Conservation (phyloP, 306 rosid species). For the Vigna reflexopilosa region DNA sequence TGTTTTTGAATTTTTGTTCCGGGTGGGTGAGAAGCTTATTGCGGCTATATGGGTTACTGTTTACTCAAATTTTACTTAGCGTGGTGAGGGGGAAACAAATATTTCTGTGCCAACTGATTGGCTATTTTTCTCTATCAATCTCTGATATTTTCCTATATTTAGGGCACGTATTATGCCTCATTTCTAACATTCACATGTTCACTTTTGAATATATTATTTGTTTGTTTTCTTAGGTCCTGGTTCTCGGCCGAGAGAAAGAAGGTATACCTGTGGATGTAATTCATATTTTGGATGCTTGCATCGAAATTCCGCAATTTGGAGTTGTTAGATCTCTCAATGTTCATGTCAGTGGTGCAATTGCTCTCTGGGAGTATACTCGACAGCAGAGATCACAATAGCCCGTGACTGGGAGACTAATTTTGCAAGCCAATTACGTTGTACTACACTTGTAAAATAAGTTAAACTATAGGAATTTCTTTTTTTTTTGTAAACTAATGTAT, state of each 20-base stretch:
- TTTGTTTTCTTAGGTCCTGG: constrained; percentile 71
- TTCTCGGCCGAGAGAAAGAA: constrained; percentile 95
- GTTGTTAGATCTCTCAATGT: constrained; percentile 97
- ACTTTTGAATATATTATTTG: constrained; percentile 25
- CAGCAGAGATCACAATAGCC: constrained; percentile 79
- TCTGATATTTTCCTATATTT: constrained; percentile 9
- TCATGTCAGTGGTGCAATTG: constrained; percentile 98
- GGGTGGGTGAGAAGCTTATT: too few relatives aligned
- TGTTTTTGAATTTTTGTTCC: too few relatives aligned
- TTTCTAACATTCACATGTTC: not conserved
- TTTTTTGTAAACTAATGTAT: not conserved
- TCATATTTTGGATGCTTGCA: constrained; percentile 85
- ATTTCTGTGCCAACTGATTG: not conserved
- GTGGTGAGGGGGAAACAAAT: too few relatives aligned
- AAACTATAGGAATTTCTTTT: not conserved
- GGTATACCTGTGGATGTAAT: constrained; percentile 95
- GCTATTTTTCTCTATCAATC: not conserved
- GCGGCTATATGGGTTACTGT: too few relatives aligned
- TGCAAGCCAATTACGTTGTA: constrained; percentile 8
- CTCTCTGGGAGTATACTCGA: constrained; percentile 95
- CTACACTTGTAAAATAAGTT: not conserved
- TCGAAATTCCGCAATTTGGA: constrained; percentile 94
- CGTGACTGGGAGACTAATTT: constrained; percentile 22
- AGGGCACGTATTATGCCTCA: not conserved
- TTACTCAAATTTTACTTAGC: too few relatives aligned